A percentile compares a stretch with the other conserved stretches of the same genome.
phyloP scores from a whole-genome alignment of 139 green algal genomes.

The Chlamydomonas eustigma region DNA sequence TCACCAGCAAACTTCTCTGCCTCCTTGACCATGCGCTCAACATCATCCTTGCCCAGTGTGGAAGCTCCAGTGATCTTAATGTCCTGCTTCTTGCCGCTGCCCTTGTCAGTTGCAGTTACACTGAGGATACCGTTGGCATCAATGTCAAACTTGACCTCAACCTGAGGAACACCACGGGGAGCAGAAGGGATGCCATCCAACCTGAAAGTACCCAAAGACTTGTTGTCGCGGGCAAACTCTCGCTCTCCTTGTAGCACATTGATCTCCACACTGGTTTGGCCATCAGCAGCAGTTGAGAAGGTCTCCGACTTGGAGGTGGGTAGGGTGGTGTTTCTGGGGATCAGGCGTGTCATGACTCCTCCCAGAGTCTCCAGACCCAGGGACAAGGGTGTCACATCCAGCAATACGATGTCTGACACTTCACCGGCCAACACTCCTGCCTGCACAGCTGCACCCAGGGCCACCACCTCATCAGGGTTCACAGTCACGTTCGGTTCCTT shows the following conservation, averaged over 20 bases:
- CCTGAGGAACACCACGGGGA: constrained; percentile 88
- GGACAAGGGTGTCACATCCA: constrained; percentile 95
- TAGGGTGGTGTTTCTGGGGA: constrained; percentile 96
- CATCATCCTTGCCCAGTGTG: constrained; percentile 71
- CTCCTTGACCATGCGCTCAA: constrained; percentile 95
- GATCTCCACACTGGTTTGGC: constrained; percentile 95
- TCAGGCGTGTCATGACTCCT: constrained; percentile 96
- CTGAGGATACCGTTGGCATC: constrained; percentile 97
- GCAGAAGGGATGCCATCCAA: constrained; percentile 97
- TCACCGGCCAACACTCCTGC: constrained; percentile 63
- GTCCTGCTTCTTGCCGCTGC: constrained; percentile 92
- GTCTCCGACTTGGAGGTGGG: constrained; percentile 94
- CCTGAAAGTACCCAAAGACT: constrained; percentile 92
- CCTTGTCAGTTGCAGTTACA: constrained; percentile 94
- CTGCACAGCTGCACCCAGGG: constrained; percentile 96
- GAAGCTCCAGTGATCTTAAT: constrained; percentile 93
- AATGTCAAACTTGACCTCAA: constrained; percentile 99
- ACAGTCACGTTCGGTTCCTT: constrained; percentile 96
- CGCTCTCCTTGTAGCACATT: constrained; percentile 86
- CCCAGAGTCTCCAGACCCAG: constrained; percentile 97
- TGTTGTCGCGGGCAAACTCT: constrained; percentile 94
- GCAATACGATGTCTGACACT: constrained; percentile 94
- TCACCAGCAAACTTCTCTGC: constrained; percentile 80
- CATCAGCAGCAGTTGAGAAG: constrained; percentile 96
- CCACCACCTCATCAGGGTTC: constrained; percentile 99